A percentile compares a stretch with the other conserved stretches of the same genome.
Evolutionary conservation across 148 eudicot species (phyloP).

Genomic region (Cornus florida): DNA sequence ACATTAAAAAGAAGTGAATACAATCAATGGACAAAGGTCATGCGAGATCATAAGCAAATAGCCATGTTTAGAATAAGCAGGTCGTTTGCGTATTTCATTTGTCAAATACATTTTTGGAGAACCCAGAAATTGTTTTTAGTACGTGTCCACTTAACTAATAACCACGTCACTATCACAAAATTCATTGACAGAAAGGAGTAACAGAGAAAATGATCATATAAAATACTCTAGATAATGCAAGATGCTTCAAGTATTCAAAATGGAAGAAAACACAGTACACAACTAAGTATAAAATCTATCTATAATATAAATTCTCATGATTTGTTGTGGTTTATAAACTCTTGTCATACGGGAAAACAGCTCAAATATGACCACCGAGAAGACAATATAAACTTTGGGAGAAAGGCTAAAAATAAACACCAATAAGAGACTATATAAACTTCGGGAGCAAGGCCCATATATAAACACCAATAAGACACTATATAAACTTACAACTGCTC

Average conservation of each 20-base stretch:
- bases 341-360: neutral
- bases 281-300: neutral
- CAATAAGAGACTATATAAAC: too few species aligned
- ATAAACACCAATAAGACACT: conserved; percentile 1
- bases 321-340: neutral
- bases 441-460: too few species aligned
- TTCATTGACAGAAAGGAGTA: neutral
- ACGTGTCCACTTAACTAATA: neutral
- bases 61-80: neutral
- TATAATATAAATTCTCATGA: neutral
- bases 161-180: neutral
- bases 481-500: conserved; percentile 51
- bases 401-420: too few species aligned
- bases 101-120: neutral
- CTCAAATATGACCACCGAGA: neutral
- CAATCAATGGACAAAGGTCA: neutral
- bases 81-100: neutral
- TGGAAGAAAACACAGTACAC: too few species aligned
- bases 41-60: neutral
- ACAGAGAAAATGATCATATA: neutral
- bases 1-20: too few species aligned
- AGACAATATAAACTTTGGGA: too few species aligned
- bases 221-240: neutral
- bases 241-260: neutral
- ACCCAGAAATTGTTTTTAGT: neutral